Evolutionary conservation across 1,284 basidiomycete genomes (phyloP).

Genomic region (Clitocybe nebularis): DNA sequence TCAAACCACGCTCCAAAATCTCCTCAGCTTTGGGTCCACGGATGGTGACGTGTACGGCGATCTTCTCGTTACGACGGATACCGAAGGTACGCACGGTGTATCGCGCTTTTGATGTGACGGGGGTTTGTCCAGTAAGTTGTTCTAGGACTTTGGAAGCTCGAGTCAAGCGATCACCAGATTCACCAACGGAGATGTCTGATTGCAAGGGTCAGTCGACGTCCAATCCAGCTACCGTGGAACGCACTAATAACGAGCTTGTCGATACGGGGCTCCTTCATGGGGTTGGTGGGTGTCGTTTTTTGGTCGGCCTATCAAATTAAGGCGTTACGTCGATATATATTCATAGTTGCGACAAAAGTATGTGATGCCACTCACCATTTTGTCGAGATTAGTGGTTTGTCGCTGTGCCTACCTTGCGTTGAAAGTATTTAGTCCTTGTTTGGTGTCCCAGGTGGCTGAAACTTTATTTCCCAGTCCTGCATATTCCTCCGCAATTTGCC

Average conservation of each 20-base stretch:
- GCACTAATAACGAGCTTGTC: slow-evolving; percentile 99
- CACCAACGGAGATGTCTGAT: slow-evolving; percentile 97
- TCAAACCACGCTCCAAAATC: slow-evolving; percentile 97
- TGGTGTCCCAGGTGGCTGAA: slow-evolving; percentile 40
- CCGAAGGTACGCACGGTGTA: slow-evolving; percentile 99
- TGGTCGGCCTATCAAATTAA: slow-evolving; percentile 68
- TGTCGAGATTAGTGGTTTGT: slow-evolving; percentile 30
- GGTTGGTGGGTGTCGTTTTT: slow-evolving; percentile 86
- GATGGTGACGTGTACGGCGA: slow-evolving; percentile 98
- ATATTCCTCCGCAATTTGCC: slow-evolving; percentile 26
- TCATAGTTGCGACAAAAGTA: slow-evolving; percentile 9
- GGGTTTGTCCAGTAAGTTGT: slow-evolving; percentile 99
- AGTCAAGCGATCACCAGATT: slow-evolving; percentile 98
- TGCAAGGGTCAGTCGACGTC: not conserved
- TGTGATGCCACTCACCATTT: slow-evolving; percentile 34
- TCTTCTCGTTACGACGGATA: slow-evolving; percentile 99
- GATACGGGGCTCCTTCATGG: slow-evolving; percentile 95
- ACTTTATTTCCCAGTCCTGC: slow-evolving; percentile 37
- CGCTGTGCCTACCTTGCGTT: slow-evolving; percentile 30
- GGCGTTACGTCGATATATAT: slow-evolving; percentile 10
- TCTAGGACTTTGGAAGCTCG: slow-evolving; percentile 99
- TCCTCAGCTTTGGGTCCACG: slow-evolving; percentile 99
- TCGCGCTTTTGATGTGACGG: slow-evolving; percentile 98
- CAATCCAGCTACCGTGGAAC: slow-evolving; percentile 32
- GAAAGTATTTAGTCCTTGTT: slow-evolving; percentile 23